These are phyloP conservation scores for Phialophora chinensis DNA, from an alignment of 2,329 filamentous ascomycete genomes.

Conservation along the genomic window DNA sequence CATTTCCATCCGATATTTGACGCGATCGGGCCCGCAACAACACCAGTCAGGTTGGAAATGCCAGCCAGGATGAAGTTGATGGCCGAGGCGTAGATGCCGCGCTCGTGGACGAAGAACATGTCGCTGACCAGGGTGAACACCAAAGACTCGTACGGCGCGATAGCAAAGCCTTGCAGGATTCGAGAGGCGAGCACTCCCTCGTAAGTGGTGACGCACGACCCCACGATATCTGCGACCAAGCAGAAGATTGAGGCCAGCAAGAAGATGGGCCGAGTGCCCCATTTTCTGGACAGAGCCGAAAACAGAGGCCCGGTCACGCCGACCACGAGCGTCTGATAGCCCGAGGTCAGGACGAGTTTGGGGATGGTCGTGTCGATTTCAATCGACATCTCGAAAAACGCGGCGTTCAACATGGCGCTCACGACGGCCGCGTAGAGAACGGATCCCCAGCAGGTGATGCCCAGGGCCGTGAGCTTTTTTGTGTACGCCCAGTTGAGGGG, in stretches of 20 bases:
- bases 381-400: conserved; percentile 47
- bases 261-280: conserved; percentile 44
- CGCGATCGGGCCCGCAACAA: conserved; percentile 40
- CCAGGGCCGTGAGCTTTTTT: conserved; percentile 42
- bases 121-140: conserved; percentile 55
- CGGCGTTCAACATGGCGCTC: conserved; percentile 43
- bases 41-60: conserved; percentile 44
- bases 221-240: background rate
- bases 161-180: conserved; percentile 45
- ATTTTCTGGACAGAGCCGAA: conserved; percentile 52
- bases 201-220: background rate
- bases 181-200: conserved; percentile 56
- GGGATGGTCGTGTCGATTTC: conserved; percentile 51
- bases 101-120: conserved; percentile 44
- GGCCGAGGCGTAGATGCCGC: conserved; percentile 30
- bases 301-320: conserved; percentile 47
- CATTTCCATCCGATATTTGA: background rate
- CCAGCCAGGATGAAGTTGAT: conserved; percentile 33
- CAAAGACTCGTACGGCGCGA: conserved; percentile 51
- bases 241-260: background rate
- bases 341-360: conserved; percentile 55
- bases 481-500: conserved; percentile 46
- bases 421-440: conserved; percentile 43
- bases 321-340: conserved; percentile 51
- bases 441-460: conserved; percentile 45